A percentile compares a stretch with the other conserved stretches of the same genome.
Conservation (phyloP, 2,329 filamentous ascomycete genomes). For the Curvularia sp. region DNA sequence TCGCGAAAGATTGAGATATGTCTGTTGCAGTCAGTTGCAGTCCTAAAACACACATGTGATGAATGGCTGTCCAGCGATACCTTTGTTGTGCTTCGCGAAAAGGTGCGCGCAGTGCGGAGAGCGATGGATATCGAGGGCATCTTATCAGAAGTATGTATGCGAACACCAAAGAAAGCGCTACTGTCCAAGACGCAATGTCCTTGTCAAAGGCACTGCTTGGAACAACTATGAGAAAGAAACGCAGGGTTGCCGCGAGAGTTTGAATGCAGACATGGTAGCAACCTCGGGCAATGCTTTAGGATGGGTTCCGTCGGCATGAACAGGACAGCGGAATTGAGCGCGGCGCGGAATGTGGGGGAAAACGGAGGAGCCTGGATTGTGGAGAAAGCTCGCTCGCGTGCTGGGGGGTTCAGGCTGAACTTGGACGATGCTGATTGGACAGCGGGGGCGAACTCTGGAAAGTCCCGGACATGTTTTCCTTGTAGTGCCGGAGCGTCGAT, state of each 20-base stretch:
- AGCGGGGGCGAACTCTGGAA: slow-evolving; percentile 16
- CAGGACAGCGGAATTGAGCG: slow-evolving; percentile 18
- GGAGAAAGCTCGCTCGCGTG: slow-evolving; percentile 20
- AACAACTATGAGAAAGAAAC: background rate
- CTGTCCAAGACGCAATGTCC: background rate
- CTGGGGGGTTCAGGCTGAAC: background rate
- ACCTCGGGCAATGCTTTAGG: slow-evolving; percentile 20
- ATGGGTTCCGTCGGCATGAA: slow-evolving; percentile 27
- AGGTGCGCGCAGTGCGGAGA: slow-evolving; percentile 44
- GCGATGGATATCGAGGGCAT: slow-evolving; percentile 50
- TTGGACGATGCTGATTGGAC: slow-evolving; percentile 19
- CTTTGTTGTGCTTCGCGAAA: slow-evolving; percentile 47
- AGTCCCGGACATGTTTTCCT: slow-evolving; percentile 22
- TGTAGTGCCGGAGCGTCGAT: background rate
- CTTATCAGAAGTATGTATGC: background rate
- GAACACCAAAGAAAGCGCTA: background rate
- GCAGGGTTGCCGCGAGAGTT: background rate
- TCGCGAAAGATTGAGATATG: slow-evolving; percentile 46
- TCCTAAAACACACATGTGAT: no score
- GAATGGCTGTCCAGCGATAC: slow-evolving; percentile 13
- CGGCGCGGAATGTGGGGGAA: slow-evolving; percentile 27
- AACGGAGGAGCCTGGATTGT: slow-evolving; percentile 12
- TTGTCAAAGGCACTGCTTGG: background rate
- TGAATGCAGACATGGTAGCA: slow-evolving; percentile 5
- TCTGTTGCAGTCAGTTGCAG: slow-evolving; percentile 29